phyloP scores from a whole-genome alignment of 2,329 filamentous ascomycete genomes.

The Colletotrichum lupini region DNA sequence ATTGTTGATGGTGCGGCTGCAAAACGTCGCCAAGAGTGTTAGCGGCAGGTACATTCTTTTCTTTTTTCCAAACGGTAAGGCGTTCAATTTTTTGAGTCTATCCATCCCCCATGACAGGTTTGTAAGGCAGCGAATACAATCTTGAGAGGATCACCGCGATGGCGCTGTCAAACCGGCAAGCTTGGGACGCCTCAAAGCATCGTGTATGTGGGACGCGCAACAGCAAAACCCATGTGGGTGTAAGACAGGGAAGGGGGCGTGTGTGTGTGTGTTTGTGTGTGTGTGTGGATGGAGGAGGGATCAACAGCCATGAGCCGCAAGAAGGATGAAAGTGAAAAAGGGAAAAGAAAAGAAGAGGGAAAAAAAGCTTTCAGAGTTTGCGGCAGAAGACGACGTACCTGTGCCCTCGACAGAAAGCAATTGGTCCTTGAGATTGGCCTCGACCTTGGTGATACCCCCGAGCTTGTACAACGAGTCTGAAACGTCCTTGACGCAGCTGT shows the following conservation, averaged over 20 bases:
- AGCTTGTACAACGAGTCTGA: slow-evolving; percentile 82
- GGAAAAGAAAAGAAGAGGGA: background rate
- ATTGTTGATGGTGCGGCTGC: slow-evolving; percentile 87
- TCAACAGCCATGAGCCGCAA: background rate
- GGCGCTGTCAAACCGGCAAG: background rate
- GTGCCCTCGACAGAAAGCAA: slow-evolving; percentile 88
- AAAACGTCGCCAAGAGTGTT: slow-evolving; percentile 23
- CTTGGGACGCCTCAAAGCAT: slow-evolving; percentile 15
- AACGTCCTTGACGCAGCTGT: slow-evolving; percentile 88
- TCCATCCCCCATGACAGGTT: background rate
- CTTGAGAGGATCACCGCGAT: background rate
- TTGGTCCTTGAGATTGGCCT: slow-evolving; percentile 85
- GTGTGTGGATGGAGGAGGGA: background rate
- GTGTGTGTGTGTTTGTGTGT: background rate
- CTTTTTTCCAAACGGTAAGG: background rate
- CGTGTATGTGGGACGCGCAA: background rate
- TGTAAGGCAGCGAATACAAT: background rate
- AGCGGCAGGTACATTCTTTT: slow-evolving; percentile 1
- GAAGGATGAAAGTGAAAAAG: background rate
- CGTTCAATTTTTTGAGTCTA: slow-evolving; percentile 16
- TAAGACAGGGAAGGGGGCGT: background rate
- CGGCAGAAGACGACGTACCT: slow-evolving; percentile 55
- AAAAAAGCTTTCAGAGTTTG: slow-evolving; percentile 22
- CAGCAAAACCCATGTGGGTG: background rate
- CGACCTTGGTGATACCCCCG: slow-evolving; percentile 83